Evolutionary conservation across 169 alveolate genomes (phyloP).

Genomic region (Plasmodium falciparum): DNA sequence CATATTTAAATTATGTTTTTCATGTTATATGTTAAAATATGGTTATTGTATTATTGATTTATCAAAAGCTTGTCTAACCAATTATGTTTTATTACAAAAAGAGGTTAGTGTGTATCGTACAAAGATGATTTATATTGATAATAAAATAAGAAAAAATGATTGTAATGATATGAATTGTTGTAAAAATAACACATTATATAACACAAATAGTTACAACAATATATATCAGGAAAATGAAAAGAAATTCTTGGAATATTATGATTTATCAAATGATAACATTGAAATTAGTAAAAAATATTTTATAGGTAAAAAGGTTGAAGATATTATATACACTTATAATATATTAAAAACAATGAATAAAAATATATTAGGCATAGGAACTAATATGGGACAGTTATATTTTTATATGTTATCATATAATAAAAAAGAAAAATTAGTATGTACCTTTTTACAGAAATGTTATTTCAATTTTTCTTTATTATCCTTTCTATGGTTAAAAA

Average conservation of each 20-base stretch:
- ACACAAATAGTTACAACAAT: background rate
- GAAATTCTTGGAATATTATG: background rate
- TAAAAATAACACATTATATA: background rate
- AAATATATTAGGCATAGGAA: slow-evolving; percentile 1
- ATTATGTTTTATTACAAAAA: background rate
- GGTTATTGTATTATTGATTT: slow-evolving; percentile 3
- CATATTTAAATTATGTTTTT: background rate
- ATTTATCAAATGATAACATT: background rate
- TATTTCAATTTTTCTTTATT: background rate
- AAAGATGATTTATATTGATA: no score
- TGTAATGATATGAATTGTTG: no score
- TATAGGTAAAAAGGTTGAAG: background rate
- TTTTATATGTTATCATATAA: background rate
- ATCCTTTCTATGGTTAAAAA: slow-evolving; percentile 5
- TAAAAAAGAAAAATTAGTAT: background rate
- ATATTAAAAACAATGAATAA: background rate
- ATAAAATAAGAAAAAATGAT: no score
- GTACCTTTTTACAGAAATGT: background rate
- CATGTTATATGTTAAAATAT: background rate
- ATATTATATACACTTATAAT: background rate
- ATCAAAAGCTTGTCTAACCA: background rate
- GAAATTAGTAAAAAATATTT: background rate
- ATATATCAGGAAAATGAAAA: no score
- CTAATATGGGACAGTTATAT: background rate
- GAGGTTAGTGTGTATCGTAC: no score